Evolutionary conservation across 371 early-diverging fungal genomes (phyloP).

Genomic region (Nematocida ausubeli): DNA sequence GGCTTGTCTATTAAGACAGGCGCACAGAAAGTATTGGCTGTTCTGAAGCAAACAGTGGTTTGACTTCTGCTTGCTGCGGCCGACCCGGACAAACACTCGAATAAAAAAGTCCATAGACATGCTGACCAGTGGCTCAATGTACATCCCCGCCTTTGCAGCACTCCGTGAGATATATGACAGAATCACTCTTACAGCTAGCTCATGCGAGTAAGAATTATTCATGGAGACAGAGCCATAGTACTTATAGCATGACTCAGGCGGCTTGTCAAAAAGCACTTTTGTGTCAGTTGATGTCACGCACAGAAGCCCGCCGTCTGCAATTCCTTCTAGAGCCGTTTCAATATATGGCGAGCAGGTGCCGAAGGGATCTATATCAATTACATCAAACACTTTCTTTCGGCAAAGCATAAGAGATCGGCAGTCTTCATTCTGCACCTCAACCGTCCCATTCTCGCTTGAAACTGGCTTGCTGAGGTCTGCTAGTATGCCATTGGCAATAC

Average conservation of each 20-base stretch:
- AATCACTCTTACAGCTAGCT: constrained; percentile 73
- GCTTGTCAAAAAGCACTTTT: constrained; percentile 80
- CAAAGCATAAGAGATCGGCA: constrained; percentile 65
- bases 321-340: constrained; percentile 85
- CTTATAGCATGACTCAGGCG: constrained; percentile 76
- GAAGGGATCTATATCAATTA: constrained; percentile 82
- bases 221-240: constrained; percentile 72
- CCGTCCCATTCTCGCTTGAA: background rate
- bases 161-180: constrained; percentile 77
- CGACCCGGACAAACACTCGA: constrained; percentile 89
- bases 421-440: constrained; percentile 63
- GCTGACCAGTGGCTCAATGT: constrained; percentile 82
- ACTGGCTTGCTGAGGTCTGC: constrained; percentile 9
- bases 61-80: constrained; percentile 73
- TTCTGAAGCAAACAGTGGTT: constrained; percentile 69
- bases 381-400: constrained; percentile 63
- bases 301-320: constrained; percentile 84
- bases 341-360: constrained; percentile 88
- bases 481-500: constrained; percentile 73
- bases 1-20: constrained; percentile 57
- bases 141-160: constrained; percentile 78
- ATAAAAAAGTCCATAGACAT: constrained; percentile 97
- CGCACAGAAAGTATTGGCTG: constrained; percentile 59
- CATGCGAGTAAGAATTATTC: constrained; percentile 59
- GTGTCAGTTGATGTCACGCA: constrained; percentile 98